Percentiles rank a stretch among this genome's conserved stretches.
Conservation (phyloP, 2,329 filamentous ascomycete genomes). For the Ophiognomonia clavigignenti-juglandacearum region DNA sequence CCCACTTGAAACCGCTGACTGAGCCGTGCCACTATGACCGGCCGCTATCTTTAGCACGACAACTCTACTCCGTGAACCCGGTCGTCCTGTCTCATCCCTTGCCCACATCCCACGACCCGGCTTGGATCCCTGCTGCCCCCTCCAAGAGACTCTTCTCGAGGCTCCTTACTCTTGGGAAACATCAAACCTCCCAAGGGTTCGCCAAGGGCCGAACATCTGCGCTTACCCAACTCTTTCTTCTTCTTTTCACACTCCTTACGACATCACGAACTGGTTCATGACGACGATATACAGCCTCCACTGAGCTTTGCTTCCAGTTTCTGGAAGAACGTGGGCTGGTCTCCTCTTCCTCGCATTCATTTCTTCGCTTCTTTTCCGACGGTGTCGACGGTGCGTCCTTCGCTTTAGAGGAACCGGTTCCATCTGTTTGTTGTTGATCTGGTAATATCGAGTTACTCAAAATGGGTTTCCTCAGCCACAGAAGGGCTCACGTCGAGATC, state of each 20-base stretch:
- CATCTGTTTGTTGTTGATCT: conserved; percentile 9
- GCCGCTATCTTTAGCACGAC: conserved; percentile 12
- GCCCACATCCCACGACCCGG: neutral
- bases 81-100: conserved; percentile 11
- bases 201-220: no score
- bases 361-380: conserved; percentile 18
- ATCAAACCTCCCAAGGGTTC: neutral
- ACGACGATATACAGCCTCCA: conserved; percentile 19
- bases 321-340: conserved; percentile 8
- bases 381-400: conserved; percentile 18
- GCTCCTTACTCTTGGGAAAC: neutral
- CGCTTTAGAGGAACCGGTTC: conserved; percentile 12
- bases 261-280: conserved; percentile 27
- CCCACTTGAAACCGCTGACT: conserved; percentile 4
- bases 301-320: conserved; percentile 6
- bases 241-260: conserved; percentile 24
- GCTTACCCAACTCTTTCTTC: neutral
- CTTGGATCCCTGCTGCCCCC: neutral
- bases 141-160: conserved; percentile 1
- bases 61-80: conserved; percentile 2
- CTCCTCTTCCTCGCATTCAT: conserved; percentile 16
- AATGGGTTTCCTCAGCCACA: conserved; percentile 64
- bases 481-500: conserved; percentile 58
- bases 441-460: conserved; percentile 23
- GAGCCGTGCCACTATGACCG: no score